Evolutionary conservation across 2,329 filamentous ascomycete genomes (phyloP), one percentile per base, ranked within the genome.

Genomic region (Talaromyces sp.): DNA sequence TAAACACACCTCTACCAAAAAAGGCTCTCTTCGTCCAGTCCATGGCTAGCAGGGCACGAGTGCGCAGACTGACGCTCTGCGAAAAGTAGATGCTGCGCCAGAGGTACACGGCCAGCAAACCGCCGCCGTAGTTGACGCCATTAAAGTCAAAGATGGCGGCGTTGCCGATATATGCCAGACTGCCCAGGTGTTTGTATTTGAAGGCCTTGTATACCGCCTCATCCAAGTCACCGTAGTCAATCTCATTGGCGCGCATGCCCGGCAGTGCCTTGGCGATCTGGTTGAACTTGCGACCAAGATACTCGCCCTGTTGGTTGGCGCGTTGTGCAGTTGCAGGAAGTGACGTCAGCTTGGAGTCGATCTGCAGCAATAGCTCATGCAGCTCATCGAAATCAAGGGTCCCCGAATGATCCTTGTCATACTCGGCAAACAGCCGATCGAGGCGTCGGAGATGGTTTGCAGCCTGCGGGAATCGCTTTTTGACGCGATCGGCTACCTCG

Each of bases 71-170:
- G 54, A 99, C 95, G 71, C 91, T 96, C 81, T 99, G 91, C 13
- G 95, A 92, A 79, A 99, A 99, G 77, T 99, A 99, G 14, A 97
- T 89, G 65, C 91, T 93, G 64, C 95, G 82, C 95, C 95, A 99
- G 35, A 96, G 85, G 74, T 99, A 99, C 55, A 98, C 93, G 0
- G 93, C 95, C 82, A 96, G 84, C 52, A 99, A 76, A 0, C 95
- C 95, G 56, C 95, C 95, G 1, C 86, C 86, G 60, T 95, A 78
- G 67, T 83, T 93, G 80, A 89, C 84, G 0, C 91, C 93, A 50
- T 88, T 85, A 58, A 95, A 85, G 72, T 99, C 95, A 69, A 99
- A 99, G 46, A 99, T 88, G 4, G 95, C 95, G 8, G 92, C 93
- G 74, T 99, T 99, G 51, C 96, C 96, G 66, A 99, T 87, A 70